Percentiles rank a stretch among this genome's conserved stretches.
Evolutionary conservation across 176 grass and related monocot species (phyloP).

Genomic region (Zoysia pacifica): DNA sequence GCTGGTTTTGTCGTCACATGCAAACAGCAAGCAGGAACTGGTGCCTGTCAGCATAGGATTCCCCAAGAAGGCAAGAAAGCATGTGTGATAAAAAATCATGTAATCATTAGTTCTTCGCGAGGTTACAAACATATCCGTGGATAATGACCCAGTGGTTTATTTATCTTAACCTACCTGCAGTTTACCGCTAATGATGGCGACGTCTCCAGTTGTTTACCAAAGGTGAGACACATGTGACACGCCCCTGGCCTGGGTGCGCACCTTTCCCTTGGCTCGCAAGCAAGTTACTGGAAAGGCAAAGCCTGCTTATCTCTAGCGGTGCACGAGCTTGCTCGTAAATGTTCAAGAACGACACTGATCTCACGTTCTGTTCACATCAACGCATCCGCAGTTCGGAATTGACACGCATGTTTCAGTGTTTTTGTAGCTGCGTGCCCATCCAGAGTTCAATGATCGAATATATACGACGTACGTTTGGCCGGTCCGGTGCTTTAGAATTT

Average conservation of each 20-base stretch:
- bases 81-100: neutral
- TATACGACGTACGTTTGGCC: neutral
- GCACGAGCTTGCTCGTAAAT: neutral
- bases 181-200: slow-evolving; percentile 31
- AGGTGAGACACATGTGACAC: slow-evolving; percentile 43
- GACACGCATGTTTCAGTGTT: neutral
- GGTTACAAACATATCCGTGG: slow-evolving; percentile 33
- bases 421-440: too few relatives aligned
- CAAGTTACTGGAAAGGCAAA: slow-evolving; percentile 37
- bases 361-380: neutral
- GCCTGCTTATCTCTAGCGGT: neutral
- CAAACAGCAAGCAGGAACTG: neutral
- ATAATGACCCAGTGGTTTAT: slow-evolving; percentile 28
- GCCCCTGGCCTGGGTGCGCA: neutral
- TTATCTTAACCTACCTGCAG: slow-evolving; percentile 37
- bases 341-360: neutral
- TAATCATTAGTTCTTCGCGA: slow-evolving; percentile 13
- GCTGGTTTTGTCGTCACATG: neutral
- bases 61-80: slow-evolving; percentile 10
- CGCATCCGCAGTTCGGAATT: neutral
- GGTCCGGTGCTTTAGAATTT: neutral
- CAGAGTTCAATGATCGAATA: neutral
- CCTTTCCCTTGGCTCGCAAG: slow-evolving; percentile 35
- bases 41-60: slow-evolving; percentile 32
- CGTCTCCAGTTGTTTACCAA: slow-evolving; percentile 42